These are phyloP conservation scores for Fragaria nilgerrensis DNA, from an alignment of 306 rosid species.

Conservation along the genomic window DNA sequence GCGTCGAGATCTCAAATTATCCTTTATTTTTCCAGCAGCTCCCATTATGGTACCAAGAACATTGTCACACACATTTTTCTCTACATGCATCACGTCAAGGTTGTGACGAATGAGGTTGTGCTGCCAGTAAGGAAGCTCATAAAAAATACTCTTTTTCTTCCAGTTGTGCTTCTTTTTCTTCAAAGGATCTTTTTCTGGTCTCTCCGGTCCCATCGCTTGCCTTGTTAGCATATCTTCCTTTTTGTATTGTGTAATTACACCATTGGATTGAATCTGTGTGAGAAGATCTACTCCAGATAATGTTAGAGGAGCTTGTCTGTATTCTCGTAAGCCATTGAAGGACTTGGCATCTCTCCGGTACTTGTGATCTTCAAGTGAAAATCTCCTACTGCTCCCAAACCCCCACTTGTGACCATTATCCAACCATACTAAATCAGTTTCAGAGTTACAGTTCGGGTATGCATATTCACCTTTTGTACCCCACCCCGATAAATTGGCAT, in stretches of 20 bases:
- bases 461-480: neutral
- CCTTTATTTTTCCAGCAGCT: conserved; percentile 1
- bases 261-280: neutral
- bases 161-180: too few species aligned
- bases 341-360: neutral
- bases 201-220: too few species aligned
- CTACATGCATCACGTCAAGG: too few species aligned
- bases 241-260: neutral
- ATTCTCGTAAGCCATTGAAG: neutral
- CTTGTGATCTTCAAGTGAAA: neutral
- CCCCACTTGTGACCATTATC: neutral
- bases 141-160: too few species aligned
- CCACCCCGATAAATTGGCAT: neutral
- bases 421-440: neutral
- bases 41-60: conserved; percentile 6
- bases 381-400: neutral
- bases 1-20: neutral
- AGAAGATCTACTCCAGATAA: neutral
- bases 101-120: too few species aligned
- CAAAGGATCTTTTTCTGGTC: too few species aligned
- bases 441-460: neutral
- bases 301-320: neutral
- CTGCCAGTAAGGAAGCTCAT: too few species aligned
- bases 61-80: neutral
- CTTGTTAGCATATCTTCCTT: neutral